Evolutionary conservation across 371 early-diverging fungal genomes (phyloP).

Genomic region (Circinella umbellata): DNA sequence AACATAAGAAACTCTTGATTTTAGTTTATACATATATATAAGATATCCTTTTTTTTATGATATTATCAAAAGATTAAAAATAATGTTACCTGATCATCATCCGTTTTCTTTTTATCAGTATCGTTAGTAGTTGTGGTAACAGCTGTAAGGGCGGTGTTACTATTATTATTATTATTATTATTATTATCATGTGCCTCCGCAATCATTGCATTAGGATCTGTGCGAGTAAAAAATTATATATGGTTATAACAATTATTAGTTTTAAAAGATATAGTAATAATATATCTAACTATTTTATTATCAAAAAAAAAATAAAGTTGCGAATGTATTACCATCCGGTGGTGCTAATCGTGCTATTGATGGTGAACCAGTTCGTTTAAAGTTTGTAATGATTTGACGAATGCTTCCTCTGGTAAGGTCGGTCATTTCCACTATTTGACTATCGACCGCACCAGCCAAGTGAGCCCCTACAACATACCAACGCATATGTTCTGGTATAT

Average conservation of each 20-base stretch:
- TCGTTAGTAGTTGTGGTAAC: no score
- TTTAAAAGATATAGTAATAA: not conserved
- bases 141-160: not conserved
- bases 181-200: not conserved
- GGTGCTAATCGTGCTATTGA: conserved; percentile 4
- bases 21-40: no score
- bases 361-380: conserved; percentile 17
- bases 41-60: no score
- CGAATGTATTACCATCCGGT: not conserved
- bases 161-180: no score
- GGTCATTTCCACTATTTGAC: conserved; percentile 14
- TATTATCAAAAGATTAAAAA: not conserved
- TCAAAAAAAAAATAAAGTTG: not conserved
- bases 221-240: no score
- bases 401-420: conserved; percentile 6
- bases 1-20: no score
- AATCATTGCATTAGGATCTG: not conserved
- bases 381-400: conserved; percentile 18
- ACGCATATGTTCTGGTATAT: conserved; percentile 9
- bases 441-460: conserved; percentile 13
- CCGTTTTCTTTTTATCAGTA: no score
- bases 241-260: not conserved
- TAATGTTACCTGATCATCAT: not conserved
- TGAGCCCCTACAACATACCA: conserved; percentile 22
- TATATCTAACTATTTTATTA: not conserved